Percentiles rank a stretch among this genome's conserved stretches.
phyloP scores from a whole-genome alignment of 1,284 basidiomycete genomes.

The Apiotrichum montevideense region DNA sequence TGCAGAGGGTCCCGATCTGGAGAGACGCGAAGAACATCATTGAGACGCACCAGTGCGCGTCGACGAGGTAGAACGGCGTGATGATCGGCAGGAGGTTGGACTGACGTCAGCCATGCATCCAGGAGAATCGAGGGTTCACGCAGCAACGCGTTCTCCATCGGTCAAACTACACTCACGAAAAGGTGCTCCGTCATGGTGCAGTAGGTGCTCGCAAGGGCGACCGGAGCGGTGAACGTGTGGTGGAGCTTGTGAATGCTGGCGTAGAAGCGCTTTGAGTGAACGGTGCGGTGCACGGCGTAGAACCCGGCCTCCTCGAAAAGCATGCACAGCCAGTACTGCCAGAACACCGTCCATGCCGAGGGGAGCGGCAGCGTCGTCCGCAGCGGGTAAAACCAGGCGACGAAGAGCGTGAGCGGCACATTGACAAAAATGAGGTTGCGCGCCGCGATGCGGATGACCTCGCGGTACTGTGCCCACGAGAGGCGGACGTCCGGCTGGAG shows the following conservation, averaged over 20 bases:
- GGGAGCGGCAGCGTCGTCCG: constrained; percentile 5
- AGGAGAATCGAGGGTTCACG: too few relatives aligned
- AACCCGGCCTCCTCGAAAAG: constrained; percentile 17
- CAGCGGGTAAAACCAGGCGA: constrained; percentile 1
- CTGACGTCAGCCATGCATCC: background rate
- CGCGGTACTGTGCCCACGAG: constrained; percentile 12
- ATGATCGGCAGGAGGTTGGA: constrained; percentile 18
- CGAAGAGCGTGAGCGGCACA: constrained; percentile 5
- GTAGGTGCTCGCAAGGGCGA: constrained; percentile 17
- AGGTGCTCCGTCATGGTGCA: constrained; percentile 17
- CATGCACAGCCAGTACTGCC: constrained; percentile 13
- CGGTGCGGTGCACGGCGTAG: constrained; percentile 13
- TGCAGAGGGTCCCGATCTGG: constrained; percentile 14
- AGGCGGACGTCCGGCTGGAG: constrained; percentile 16
- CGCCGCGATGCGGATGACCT: constrained; percentile 4
- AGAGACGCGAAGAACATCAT: constrained; percentile 18
- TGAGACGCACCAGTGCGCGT: constrained; percentile 14
- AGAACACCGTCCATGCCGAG: constrained; percentile 1
- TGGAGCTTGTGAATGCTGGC: constrained; percentile 16
- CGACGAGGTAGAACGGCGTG: constrained; percentile 5
- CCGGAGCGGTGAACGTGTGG: constrained; percentile 19
- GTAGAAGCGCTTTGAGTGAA: constrained; percentile 10
- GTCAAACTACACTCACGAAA: constrained; percentile 2
- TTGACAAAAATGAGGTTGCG: constrained; percentile 13
- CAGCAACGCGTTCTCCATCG: background rate